Percentiles rank a stretch among this genome's conserved stretches.
phyloP scores from a whole-genome alignment of 768 basidiomycete genomes.

The Pisolithus orientalis region DNA sequence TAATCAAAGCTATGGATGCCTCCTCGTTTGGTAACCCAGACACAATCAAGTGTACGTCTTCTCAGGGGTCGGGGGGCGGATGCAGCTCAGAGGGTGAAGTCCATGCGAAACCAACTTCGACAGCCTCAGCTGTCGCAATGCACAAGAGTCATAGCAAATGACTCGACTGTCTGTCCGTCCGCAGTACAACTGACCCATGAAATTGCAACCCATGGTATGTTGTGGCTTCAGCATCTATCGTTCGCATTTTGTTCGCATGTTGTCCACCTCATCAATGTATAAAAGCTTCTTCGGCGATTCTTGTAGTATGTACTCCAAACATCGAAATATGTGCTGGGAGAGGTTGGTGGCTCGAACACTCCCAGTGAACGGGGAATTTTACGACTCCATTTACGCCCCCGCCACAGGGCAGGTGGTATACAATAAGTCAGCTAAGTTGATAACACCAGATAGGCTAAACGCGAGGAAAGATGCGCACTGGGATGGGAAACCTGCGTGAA shows the following conservation, averaged over 20 bases:
- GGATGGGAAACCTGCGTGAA: conserved; percentile 42
- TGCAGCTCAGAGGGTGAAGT: background rate
- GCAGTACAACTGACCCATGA: too few relatives aligned
- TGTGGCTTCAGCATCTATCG: too few relatives aligned
- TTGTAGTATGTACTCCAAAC: too few relatives aligned
- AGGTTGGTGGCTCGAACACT: too few relatives aligned
- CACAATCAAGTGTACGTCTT: background rate
- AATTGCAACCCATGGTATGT: too few relatives aligned
- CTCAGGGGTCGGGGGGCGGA: background rate
- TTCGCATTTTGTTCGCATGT: too few relatives aligned
- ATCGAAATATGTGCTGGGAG: too few relatives aligned
- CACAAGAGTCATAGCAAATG: background rate
- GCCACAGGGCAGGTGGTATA: conserved; percentile 34
- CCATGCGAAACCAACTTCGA: background rate
- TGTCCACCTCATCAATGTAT: too few relatives aligned
- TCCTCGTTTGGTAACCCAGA: background rate
- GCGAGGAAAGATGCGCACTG: conserved; percentile 44
- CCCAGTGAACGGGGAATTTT: conserved; percentile 16
- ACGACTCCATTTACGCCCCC: conserved; percentile 34
- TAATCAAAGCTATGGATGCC: conserved; percentile 38
- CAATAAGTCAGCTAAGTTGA: conserved; percentile 36
- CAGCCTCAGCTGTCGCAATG: background rate
- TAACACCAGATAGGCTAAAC: conserved; percentile 42
- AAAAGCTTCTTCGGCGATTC: too few relatives aligned
- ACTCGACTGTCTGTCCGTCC: too few relatives aligned